Percentiles rank a stretch among this genome's conserved stretches.
These are phyloP conservation scores for Scorias spongiosa DNA, from an alignment of 2,329 filamentous ascomycete species.

Conservation along the genomic window DNA sequence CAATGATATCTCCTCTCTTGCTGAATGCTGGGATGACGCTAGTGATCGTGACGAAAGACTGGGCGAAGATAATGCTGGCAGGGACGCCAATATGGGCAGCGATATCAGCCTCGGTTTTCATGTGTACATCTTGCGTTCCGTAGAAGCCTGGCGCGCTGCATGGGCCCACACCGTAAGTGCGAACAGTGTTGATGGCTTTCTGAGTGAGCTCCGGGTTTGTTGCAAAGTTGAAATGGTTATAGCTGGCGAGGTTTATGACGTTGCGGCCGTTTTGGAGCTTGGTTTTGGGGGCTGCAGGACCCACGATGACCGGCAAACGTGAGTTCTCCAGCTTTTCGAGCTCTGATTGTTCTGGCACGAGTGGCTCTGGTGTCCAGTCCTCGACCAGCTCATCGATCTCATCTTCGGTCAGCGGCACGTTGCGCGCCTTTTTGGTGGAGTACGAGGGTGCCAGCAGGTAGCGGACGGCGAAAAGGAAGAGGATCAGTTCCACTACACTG, in stretches of 20 bases:
- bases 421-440: conserved; percentile 77
- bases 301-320: conserved; percentile 72
- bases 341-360: conserved; percentile 57
- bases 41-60: conserved; percentile 92
- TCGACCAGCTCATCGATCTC: conserved; percentile 96
- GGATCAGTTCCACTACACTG: conserved; percentile 79
- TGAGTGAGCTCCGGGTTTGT: conserved; percentile 85
- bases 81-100: conserved; percentile 77
- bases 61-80: conserved; percentile 86
- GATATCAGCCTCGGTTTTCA: conserved; percentile 91
- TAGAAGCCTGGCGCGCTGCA: conserved; percentile 97
- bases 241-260: conserved; percentile 83
- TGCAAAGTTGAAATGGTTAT: conserved; percentile 97
- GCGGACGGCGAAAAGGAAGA: conserved; percentile 88
- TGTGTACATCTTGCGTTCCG: conserved; percentile 94
- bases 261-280: conserved; percentile 80
- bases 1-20: conserved; percentile 93
- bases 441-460: conserved; percentile 89
- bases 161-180: conserved; percentile 90
- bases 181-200: conserved; percentile 83
- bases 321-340: conserved; percentile 74
- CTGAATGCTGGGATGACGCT: conserved; percentile 93
- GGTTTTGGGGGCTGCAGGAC: conserved; percentile 76
- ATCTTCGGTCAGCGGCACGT: conserved; percentile 79
- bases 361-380: conserved; percentile 88